These are phyloP conservation scores for Rubroboletus satanas DNA, from an alignment of 768 basidiomycete species.

Conservation along the genomic window DNA sequence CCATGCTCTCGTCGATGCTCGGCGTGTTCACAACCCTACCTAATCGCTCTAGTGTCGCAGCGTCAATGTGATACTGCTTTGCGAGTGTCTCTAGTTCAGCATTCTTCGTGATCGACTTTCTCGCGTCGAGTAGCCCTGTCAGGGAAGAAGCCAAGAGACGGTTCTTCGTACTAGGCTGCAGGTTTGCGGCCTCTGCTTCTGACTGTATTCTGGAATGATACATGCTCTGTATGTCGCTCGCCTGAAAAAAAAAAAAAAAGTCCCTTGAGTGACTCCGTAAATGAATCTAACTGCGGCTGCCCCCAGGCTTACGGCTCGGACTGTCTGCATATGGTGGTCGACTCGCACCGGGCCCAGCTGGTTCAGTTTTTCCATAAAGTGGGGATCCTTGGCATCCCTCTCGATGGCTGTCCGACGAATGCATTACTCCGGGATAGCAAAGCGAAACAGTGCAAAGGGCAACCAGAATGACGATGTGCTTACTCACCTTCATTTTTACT, in stretches of 20 bases:
- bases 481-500: constrained; percentile 45
- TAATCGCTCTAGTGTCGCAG: constrained; percentile 47
- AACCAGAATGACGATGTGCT: neutral
- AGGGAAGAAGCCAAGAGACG: constrained; percentile 52
- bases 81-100: constrained; percentile 50
- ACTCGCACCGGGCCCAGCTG: constrained; percentile 67
- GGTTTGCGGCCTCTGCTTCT: constrained; percentile 49
- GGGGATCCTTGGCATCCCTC: constrained; percentile 65
- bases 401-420: constrained; percentile 46
- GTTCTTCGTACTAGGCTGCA: constrained; percentile 40
- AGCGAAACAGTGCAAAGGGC: neutral
- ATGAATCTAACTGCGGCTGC: neutral
- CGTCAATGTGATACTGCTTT: constrained; percentile 52
- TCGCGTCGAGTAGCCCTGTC: constrained; percentile 56
- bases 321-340: constrained; percentile 55
- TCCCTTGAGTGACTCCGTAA: neutral
- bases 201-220: constrained; percentile 53
- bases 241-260: neutral
- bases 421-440: neutral
- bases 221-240: constrained; percentile 38
- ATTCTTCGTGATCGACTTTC: constrained; percentile 44
- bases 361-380: constrained; percentile 62
- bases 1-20: constrained; percentile 48
- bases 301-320: constrained; percentile 42
- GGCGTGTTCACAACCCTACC: constrained; percentile 60